Evolutionary conservation across 2,329 filamentous ascomycete genomes (phyloP), one percentile per base, ranked within the genome.

Genomic region (Myriangium duriaei): DNA sequence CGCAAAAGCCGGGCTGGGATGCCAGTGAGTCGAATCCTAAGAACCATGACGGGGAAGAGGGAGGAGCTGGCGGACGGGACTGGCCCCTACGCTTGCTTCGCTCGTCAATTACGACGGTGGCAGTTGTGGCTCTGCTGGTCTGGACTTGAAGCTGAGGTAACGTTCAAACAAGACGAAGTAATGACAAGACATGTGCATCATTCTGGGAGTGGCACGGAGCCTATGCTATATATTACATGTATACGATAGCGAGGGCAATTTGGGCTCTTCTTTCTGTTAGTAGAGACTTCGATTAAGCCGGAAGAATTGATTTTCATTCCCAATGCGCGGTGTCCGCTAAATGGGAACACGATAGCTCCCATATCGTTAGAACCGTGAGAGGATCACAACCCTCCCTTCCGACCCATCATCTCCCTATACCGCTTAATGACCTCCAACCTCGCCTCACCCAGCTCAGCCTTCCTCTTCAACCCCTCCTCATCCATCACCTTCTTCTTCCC

Each of bases 401-500:
- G 38, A 15, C 31, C 37, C 76, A 85, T 84, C 63, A 83, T 64
- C 47, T 70, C 70, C 43, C 82, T 65, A 56, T 88, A 88, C 30
- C 73, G 68, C 47, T 81, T 78, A 40, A 88, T 76, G n/a, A 87
- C 75, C 39, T 71, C 74, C 53, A 68, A 68, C 46, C 82, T 68
- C 48, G 79, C 74, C 34, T 64, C 71, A n/a, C 77, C 75, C 41
- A 88, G 54, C 59, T 85, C 80, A 53, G 85, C 81, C 57, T 80
- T 69, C 55, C 74, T 69, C 52, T 77, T 71, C 60, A 87, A 62
- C 64, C 79, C 83, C 11, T 80, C 82, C 26, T 67, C 73, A 15
- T 82, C 78, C 0, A 76, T 76, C 15, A 72, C 62, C 32, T 73
- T 71, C 21, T 73, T 69, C 5, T 80, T n/a, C n/a, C n/a, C n/a